Evolutionary conservation across 148 eudicot species (phyloP).

Genomic region (Pharnaceum exiguum): DNA sequence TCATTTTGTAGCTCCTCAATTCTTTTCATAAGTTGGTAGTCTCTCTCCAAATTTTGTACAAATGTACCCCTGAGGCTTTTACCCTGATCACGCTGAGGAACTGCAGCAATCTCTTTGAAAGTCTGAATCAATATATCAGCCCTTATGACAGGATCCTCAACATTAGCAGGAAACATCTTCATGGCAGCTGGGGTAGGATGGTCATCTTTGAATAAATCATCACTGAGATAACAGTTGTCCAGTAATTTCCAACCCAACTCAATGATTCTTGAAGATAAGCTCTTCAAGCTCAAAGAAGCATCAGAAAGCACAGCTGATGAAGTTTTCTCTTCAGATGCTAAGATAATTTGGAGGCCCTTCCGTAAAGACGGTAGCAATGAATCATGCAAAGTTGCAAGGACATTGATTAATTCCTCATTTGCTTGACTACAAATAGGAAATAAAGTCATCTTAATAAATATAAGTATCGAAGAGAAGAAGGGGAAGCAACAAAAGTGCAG

Average conservation of each 20-base stretch:
- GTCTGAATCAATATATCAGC: constrained; percentile 85
- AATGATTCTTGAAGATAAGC: constrained; percentile 65
- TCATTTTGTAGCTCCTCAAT: constrained; percentile 48
- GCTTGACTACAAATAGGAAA: constrained; percentile 47
- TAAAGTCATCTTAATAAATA: not conserved
- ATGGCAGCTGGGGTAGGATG: constrained; percentile 49
- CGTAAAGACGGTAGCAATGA: constrained; percentile 71
- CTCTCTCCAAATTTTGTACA: constrained; percentile 66
- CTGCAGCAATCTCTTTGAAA: constrained; percentile 67
- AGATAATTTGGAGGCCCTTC: constrained; percentile 61
- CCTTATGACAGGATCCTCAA: constrained; percentile 84
- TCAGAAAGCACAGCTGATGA: constrained; percentile 42
- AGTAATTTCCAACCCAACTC: constrained; percentile 81
- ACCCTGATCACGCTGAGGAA: constrained; percentile 35
- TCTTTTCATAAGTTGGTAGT: constrained; percentile 48
- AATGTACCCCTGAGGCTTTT: constrained; percentile 44
- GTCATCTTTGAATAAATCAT: constrained; percentile 48
- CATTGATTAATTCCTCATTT: constrained; percentile 62
- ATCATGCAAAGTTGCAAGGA: constrained; percentile 76
- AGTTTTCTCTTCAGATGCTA: constrained; percentile 29
- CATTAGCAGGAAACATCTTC: constrained; percentile 89
- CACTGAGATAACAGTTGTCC: constrained; percentile 63
- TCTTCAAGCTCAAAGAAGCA: constrained; percentile 51
- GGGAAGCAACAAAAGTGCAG: not conserved
- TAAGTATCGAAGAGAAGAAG: not conserved